Base-by-base conservation (phyloP, 148 eudicot genomes). In the Arctostaphylos glauca region DNA sequence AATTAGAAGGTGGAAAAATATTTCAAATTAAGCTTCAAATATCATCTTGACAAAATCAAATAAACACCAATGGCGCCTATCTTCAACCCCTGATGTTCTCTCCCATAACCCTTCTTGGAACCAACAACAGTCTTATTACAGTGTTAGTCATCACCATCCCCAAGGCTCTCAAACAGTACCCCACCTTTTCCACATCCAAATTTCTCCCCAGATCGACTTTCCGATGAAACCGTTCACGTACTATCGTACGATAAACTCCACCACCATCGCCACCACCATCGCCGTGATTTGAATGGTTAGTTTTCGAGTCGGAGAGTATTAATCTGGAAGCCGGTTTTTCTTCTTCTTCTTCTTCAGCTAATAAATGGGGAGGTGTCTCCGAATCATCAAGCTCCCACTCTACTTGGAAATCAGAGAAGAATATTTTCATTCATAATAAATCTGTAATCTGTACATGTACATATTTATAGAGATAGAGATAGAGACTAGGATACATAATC, bases 331-430 rank as follows among this genome's bases (percentile, higher is more conserved):
- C 64, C n/a, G 64, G 23, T 19, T 82, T 84, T 9, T 87, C 85
- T 9, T 49, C 70, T 5, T 83, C 82, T 0, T 86, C 89, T 16
- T 84, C 86, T 2, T 85, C 86, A 0, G 88, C 89, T 25, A 87
- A 74, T 9, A 91, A 83, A 78, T 90, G 79, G 19, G 77, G 87
- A 23, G 91, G 92, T 0, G 67, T 64, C 82, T 83, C 90, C n/a
- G 31, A 23, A 5, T 90, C 88, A 15, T 72, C 55, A 1, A 82
- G 85, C 49, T 90, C 92, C 92, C 92, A 91, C 82, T n/a, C n/a
- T n/a, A n/a, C n/a, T n/a, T n/a, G n/a, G n/a, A n/a, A n/a, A n/a
- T n/a, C n/a, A n/a, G n/a, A n/a, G n/a, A n/a, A n/a, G n/a, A n/a
- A n/a, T n/a, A n/a, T n/a, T n/a, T n/a, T n/a, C n/a, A n/a, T n/a